These are phyloP conservation scores for Kazachstania taianensis DNA, from an alignment of 805 yeast species.

Conservation along the genomic window DNA sequence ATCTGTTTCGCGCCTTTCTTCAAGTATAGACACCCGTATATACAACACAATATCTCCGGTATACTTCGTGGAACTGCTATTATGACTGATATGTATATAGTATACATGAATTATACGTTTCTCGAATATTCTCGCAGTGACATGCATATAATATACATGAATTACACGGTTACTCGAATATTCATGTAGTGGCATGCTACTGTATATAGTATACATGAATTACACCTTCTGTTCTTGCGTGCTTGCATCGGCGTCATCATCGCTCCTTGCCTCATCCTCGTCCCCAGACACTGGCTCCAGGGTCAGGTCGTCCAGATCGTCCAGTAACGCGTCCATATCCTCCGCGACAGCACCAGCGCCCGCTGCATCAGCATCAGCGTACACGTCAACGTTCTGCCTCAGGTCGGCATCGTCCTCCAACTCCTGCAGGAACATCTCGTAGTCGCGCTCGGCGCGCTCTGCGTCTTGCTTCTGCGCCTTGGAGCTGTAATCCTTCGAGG, in stretches of 20 bases:
- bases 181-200: no score
- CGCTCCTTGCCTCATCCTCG: constrained; percentile 6
- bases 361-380: constrained; percentile 37
- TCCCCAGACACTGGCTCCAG: constrained; percentile 44
- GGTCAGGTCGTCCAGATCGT: constrained; percentile 88
- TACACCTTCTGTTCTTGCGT: no score
- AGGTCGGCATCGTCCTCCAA: constrained; percentile 94
- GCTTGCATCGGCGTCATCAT: neutral
- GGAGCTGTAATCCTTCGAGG: constrained; percentile 44
- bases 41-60: no score
- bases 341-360: constrained; percentile 50
- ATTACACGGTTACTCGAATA: no score
- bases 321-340: constrained; percentile 83
- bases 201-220: no score
- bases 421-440: constrained; percentile 90
- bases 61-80: no score
- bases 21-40: no score
- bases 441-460: constrained; percentile 89
- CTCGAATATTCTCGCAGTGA: no score
- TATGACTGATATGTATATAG: no score
- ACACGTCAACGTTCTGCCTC: constrained; percentile 81
- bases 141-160: no score
- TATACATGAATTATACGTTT: no score
- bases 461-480: constrained; percentile 80
- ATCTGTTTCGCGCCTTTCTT: no score